Percentiles rank a stretch among this genome's conserved stretches.
Conservation (phyloP, 192 early-diverging fungal species). For the Backusella circina region DNA sequence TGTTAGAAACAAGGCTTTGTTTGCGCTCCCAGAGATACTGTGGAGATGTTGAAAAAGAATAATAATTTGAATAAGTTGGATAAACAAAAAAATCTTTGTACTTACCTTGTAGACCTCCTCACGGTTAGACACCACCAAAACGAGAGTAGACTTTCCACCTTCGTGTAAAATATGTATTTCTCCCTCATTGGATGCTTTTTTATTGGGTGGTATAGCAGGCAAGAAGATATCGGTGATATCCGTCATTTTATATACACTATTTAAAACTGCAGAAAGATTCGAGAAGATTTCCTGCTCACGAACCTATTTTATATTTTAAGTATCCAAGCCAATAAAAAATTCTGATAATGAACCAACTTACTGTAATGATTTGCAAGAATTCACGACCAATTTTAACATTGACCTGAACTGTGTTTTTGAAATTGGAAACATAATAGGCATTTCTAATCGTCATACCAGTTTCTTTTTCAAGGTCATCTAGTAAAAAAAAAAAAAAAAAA, state of each 20-base stretch:
- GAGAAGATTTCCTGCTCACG: slow-evolving; percentile 67
- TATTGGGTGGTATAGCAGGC: neutral
- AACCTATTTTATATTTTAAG: neutral
- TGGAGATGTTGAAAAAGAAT: neutral
- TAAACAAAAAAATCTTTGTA: neutral
- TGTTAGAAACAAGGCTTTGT: neutral
- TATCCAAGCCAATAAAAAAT: neutral
- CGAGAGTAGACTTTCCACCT: slow-evolving; percentile 1
- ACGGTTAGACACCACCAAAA: neutral
- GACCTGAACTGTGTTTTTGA: slow-evolving; percentile 61
- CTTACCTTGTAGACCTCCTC: slow-evolving; percentile 10
- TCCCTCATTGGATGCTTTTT: neutral
- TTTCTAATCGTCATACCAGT: slow-evolving; percentile 53
- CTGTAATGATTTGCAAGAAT: slow-evolving; percentile 69
- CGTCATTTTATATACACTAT: slow-evolving; percentile 65
- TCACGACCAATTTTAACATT: slow-evolving; percentile 76
- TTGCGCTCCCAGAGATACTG: slow-evolving; percentile 3
- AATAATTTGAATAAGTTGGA: neutral
- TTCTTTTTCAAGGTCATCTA: slow-evolving; percentile 64
- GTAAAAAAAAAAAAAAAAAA: neutral
- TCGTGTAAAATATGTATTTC: slow-evolving; percentile 5
- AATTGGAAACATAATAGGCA: slow-evolving; percentile 57
- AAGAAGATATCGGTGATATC: slow-evolving; percentile 6
- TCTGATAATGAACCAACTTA: slow-evolving; percentile 4
- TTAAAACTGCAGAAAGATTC: slow-evolving; percentile 65